phyloP scores from a whole-genome alignment of 176 grass and related monocot genomes.

The Avena sativa region DNA sequence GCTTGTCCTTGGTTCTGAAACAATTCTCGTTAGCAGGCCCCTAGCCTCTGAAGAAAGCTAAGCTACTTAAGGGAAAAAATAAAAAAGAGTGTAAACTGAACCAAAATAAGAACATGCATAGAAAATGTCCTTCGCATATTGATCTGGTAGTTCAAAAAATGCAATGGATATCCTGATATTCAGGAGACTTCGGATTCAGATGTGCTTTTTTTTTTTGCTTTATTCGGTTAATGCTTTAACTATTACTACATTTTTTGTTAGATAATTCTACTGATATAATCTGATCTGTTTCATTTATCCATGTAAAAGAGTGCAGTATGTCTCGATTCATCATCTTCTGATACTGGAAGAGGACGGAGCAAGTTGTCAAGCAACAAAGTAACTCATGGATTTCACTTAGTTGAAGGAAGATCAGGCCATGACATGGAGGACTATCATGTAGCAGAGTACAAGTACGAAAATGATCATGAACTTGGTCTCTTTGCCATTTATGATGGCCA shows the following conservation, averaged over 20 bases:
- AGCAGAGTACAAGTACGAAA: constrained; percentile 79
- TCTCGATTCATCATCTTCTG: constrained; percentile 64
- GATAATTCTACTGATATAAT: constrained; percentile 11
- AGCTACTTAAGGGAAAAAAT: background rate
- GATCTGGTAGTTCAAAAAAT: background rate
- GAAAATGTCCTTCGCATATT: background rate
- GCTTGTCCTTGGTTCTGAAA: background rate
- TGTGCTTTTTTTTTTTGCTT: constrained; percentile 21
- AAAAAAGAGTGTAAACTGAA: background rate
- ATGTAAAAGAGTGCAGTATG: constrained; percentile 60
- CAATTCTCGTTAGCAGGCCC: background rate
- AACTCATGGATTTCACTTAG: constrained; percentile 82
- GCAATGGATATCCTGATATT: background rate
- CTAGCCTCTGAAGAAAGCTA: background rate
- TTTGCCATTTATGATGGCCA: constrained; percentile 98
- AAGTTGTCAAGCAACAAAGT: constrained; percentile 87
- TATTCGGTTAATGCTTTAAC: background rate
- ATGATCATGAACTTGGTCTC: constrained; percentile 71
- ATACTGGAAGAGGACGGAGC: constrained; percentile 78
- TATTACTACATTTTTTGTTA: background rate
- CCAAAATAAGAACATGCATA: background rate
- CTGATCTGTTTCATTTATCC: constrained; percentile 37
- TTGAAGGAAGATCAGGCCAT: constrained; percentile 85
- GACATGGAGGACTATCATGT: constrained; percentile 98
- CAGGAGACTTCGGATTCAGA: constrained; percentile 10